A percentile compares a stretch with the other conserved stretches of the same genome.
Evolutionary conservation across 306 rosid species (phyloP).

Genomic region (Nissolia schottii): DNA sequence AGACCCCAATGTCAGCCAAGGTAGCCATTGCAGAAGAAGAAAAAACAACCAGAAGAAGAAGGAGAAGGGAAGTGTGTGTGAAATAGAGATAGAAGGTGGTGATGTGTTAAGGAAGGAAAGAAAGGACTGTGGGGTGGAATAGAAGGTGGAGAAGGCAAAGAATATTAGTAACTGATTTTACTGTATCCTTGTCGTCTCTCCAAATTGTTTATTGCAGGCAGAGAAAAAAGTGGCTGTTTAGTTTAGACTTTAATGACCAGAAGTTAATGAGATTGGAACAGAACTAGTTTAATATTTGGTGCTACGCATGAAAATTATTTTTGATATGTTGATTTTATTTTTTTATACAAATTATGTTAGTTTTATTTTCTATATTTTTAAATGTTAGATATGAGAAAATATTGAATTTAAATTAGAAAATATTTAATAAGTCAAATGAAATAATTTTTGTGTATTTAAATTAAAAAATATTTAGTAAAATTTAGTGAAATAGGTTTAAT

Average conservation of each 20-base stretch:
- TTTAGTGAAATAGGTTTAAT: too few species aligned
- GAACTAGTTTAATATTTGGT: too few species aligned
- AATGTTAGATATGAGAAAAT: too few species aligned
- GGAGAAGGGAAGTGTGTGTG: not conserved
- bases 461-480: too few species aligned
- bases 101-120: not conserved
- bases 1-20: slow-evolving; percentile 81
- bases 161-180: slow-evolving; percentile 24
- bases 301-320: too few species aligned
- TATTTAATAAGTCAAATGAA: too few species aligned
- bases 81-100: not conserved
- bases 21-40: slow-evolving; percentile 62
- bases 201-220: slow-evolving; percentile 3
- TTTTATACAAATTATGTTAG: too few species aligned
- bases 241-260: slow-evolving; percentile 4
- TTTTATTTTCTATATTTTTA: too few species aligned
- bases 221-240: slow-evolving; percentile 17
- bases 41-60: not conserved
- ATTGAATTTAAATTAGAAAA: too few species aligned
- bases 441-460: too few species aligned
- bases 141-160: slow-evolving; percentile 29
- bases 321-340: too few species aligned
- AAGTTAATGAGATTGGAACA: not conserved
- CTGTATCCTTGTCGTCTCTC: too few species aligned
- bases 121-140: not conserved